phyloP scores from a whole-genome alignment of 345 rosid genomes.

The Combretum micranthum region DNA sequence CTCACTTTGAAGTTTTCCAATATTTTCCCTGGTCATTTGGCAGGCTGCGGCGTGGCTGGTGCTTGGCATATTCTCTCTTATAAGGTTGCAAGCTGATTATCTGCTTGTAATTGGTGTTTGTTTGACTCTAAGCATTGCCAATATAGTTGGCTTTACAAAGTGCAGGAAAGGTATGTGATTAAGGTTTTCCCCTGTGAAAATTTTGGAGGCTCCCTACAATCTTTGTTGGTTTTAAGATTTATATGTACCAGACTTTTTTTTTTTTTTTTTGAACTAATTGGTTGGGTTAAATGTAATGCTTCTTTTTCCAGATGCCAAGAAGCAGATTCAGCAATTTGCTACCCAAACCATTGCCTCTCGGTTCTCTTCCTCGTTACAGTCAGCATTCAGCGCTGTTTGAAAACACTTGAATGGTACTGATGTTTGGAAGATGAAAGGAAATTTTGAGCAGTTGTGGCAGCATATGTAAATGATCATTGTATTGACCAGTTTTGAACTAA shows the following conservation, averaged over 20 bases:
- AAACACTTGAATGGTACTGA: neutral
- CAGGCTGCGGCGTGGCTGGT: conserved; percentile 62
- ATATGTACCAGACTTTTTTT: neutral
- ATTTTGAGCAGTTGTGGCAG: conserved; percentile 7
- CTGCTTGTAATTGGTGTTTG: conserved; percentile 74
- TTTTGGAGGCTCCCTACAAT: neutral
- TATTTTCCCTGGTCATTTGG: neutral
- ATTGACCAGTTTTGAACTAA: conserved; percentile 8
- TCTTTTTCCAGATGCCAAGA: conserved; percentile 62
- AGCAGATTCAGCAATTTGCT: conserved; percentile 73
- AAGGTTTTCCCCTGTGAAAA: conserved; percentile 1
- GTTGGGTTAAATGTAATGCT: conserved; percentile 1
- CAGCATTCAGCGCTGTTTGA: conserved; percentile 83
- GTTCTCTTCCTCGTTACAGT: conserved; percentile 75
- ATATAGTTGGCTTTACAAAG: conserved; percentile 73
- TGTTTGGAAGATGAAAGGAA: neutral
- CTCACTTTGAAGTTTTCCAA: too few species aligned
- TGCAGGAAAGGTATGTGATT: conserved; percentile 52
- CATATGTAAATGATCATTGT: conserved; percentile 17
- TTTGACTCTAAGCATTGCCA: conserved; percentile 65
- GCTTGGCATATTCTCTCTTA: conserved; percentile 68
- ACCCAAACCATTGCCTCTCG: conserved; percentile 73
- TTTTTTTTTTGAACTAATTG: neutral
- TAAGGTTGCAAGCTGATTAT: conserved; percentile 71
- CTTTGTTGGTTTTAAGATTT: neutral